These are phyloP conservation scores for Pseudogymnoascus sp. DNA, from an alignment of 2,329 filamentous ascomycete species.

Conservation along the genomic window DNA sequence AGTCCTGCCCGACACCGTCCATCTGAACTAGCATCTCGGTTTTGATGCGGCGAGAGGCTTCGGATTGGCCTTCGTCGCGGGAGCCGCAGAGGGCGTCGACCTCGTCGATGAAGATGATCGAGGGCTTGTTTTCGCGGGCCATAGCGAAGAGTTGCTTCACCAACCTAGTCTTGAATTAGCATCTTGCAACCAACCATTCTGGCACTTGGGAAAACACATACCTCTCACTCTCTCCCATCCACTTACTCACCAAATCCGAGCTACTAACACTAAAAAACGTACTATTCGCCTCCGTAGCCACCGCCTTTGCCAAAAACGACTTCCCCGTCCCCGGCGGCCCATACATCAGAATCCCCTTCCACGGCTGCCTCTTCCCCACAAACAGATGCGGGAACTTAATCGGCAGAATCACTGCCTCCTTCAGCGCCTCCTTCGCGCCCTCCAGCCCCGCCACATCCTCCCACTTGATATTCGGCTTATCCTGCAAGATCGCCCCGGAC, in stretches of 20 bases:
- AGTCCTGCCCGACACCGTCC: slow-evolving; percentile 97
- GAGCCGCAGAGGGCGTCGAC: slow-evolving; percentile 95
- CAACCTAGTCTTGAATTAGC: too few species aligned
- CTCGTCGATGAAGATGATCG: slow-evolving; percentile 98
- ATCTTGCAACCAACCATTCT: too few species aligned
- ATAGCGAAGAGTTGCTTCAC: slow-evolving; percentile 97
- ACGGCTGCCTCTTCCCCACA: slow-evolving; percentile 90
- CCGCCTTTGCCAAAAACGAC: slow-evolving; percentile 93
- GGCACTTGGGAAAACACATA: slow-evolving; percentile 37
- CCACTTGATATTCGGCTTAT: slow-evolving; percentile 95
- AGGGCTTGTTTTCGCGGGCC: slow-evolving; percentile 95
- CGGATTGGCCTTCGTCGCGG: slow-evolving; percentile 88
- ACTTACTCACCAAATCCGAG: slow-evolving; percentile 95
- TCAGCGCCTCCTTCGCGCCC: slow-evolving; percentile 88
- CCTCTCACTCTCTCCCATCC: slow-evolving; percentile 99
- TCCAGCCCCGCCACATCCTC: slow-evolving; percentile 96
- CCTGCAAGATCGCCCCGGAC: slow-evolving; percentile 84
- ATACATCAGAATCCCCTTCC: slow-evolving; percentile 96
- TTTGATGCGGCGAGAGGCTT: slow-evolving; percentile 95
- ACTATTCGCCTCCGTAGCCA: slow-evolving; percentile 96
- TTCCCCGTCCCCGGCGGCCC: slow-evolving; percentile 96
- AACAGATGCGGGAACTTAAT: slow-evolving; percentile 98
- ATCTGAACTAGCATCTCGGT: slow-evolving; percentile 98
- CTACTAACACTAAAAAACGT: slow-evolving; percentile 98
- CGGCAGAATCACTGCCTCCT: slow-evolving; percentile 93